Conservation (phyloP, 306 rosid species). For the Vigna unguiculata region DNA sequence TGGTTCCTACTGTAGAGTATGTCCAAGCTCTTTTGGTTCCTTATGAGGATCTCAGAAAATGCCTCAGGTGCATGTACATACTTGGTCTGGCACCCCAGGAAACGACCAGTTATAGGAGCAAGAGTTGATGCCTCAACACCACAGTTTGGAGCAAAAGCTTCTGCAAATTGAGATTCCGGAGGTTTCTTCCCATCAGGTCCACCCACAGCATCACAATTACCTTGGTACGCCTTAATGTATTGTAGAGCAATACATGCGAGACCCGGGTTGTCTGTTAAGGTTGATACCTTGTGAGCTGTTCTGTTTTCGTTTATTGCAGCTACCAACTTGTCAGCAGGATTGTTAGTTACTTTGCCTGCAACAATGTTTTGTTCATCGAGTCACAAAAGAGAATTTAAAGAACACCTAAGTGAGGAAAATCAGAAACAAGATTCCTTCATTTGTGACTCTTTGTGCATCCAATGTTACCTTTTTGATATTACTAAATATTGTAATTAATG, state of each 20-base stretch:
- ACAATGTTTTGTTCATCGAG: slow-evolving; percentile 42
- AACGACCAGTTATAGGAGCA: slow-evolving; percentile 78
- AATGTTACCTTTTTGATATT: too few species aligned
- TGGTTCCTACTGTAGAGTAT: slow-evolving; percentile 75
- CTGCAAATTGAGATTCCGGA: slow-evolving; percentile 70
- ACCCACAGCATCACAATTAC: slow-evolving; percentile 82
- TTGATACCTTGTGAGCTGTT: slow-evolving; percentile 55
- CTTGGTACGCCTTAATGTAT: slow-evolving; percentile 84
- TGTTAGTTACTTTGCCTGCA: slow-evolving; percentile 49
- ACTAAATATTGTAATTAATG: too few species aligned
- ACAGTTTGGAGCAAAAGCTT: slow-evolving; percentile 83
- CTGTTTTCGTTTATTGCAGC: slow-evolving; percentile 54
- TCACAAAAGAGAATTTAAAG: slow-evolving; percentile 24
- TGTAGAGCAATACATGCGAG: slow-evolving; percentile 91
- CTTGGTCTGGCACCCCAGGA: slow-evolving; percentile 86
- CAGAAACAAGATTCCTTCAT: too few species aligned
- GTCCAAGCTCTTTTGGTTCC: slow-evolving; percentile 73
- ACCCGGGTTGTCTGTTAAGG: slow-evolving; percentile 60
- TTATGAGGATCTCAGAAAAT: slow-evolving; percentile 74
- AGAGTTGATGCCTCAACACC: slow-evolving; percentile 72
- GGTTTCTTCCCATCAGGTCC: slow-evolving; percentile 90
- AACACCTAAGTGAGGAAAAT: neutral
- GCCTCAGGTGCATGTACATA: slow-evolving; percentile 73
- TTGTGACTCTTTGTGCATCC: too few species aligned
- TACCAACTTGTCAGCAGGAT: slow-evolving; percentile 66